A percentile compares a stretch with the other conserved stretches of the same genome.
These are phyloP conservation scores for Alternaria hordeiaustralica DNA, from an alignment of 2,329 filamentous ascomycete species.

Conservation along the genomic window DNA sequence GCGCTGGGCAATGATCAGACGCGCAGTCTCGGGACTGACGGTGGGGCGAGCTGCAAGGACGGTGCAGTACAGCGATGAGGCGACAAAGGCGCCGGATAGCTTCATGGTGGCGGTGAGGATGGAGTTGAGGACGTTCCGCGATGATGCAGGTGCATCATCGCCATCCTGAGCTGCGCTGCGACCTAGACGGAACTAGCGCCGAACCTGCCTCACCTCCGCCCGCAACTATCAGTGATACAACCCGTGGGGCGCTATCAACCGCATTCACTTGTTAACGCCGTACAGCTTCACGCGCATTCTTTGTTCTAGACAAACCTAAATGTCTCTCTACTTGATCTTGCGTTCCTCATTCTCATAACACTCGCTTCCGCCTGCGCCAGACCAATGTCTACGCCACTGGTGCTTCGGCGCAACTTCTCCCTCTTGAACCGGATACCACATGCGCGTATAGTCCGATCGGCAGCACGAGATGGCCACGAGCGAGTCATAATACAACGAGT, in stretches of 20 bases:
- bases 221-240: background rate
- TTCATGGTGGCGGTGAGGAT: slow-evolving; percentile 52
- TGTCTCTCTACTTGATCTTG: slow-evolving; percentile 21
- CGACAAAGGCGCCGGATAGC: slow-evolving; percentile 48
- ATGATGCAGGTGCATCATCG: slow-evolving; percentile 24
- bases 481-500: slow-evolving; percentile 48
- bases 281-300: background rate
- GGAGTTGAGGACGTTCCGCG: slow-evolving; percentile 19
- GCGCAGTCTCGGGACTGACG: slow-evolving; percentile 52
- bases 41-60: slow-evolving; percentile 41
- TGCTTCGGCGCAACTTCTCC: slow-evolving; percentile 47
- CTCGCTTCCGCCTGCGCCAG: slow-evolving; percentile 19
- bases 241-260: background rate
- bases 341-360: slow-evolving; percentile 20
- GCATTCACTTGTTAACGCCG: background rate
- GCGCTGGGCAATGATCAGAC: slow-evolving; percentile 59
- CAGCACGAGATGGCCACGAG: slow-evolving; percentile 40
- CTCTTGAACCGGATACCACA: slow-evolving; percentile 37
- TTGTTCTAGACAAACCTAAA: slow-evolving; percentile 15
- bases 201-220: slow-evolving; percentile 21
- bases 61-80: slow-evolving; percentile 50
- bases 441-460: slow-evolving; percentile 31
- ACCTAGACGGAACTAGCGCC: slow-evolving; percentile 11
- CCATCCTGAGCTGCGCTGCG: slow-evolving; percentile 13
- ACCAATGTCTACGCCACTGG: slow-evolving; percentile 48